Base-by-base conservation (phyloP, 2,329 filamentous ascomycete species). In the Aspergillus sp. region DNA sequence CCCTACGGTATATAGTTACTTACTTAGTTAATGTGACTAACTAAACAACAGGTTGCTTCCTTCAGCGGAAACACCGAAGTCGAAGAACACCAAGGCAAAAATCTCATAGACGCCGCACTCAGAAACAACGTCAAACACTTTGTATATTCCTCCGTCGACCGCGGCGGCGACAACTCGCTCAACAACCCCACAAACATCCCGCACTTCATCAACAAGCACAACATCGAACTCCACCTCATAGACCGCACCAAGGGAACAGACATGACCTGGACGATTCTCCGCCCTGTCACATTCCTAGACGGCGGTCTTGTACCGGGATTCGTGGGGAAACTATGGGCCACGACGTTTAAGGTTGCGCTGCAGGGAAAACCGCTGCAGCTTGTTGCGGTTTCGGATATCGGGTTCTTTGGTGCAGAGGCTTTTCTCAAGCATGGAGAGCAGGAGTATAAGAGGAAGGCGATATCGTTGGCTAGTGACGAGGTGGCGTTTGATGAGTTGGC, bases 91-190 rank as follows among this genome's bases (percentile, higher is more conserved):
- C 85, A 89, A 69, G 86, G 85, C 53, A 85, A 80, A 41, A 77
- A 72, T 0, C 72, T 89, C 7, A 76, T 88, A 55, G 82, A 87
- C 57, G 82, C 79, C n/a, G 77, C 83, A 3, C 66, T 88, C 56
- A 78, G 80, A 24, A 70, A 81, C 24, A 77, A 78, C 12, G 82
- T 89, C 39, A 75, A 79, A 57, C 81, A 85, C 65, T 86, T 89
- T 63, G 80, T 89, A 44, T 89, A 88, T 72, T 82, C 79, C 30
- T 84, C 80, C 52, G 84, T 88, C 24, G 87, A 89, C 61, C 83
- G 87, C 39, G 84, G 85, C 43, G 85, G 85, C 45, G 79, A 83
- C 39, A 71, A 73, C 2, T 78, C 77, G 5, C 81, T 78, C 47
- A 79, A 81, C 64, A 77, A 79, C 4, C 74, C 79, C 0, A 88